Evolutionary conservation across 345 rosid genomes (phyloP).

Genomic region (Citrus trifoliata): DNA sequence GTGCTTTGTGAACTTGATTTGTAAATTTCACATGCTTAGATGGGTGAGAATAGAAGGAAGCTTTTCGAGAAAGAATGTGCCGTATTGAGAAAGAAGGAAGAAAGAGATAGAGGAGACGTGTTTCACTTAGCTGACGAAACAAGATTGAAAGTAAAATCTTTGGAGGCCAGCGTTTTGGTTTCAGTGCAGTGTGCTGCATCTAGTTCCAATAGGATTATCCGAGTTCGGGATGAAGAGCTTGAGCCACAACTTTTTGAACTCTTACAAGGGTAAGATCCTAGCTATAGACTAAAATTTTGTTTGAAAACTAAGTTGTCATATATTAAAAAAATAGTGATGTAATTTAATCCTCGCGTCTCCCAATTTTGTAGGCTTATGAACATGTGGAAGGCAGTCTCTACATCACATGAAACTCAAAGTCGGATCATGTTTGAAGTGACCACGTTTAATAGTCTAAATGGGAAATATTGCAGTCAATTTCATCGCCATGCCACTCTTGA

Average conservation of each 20-base stretch:
- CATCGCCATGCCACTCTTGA: slow-evolving; percentile 39
- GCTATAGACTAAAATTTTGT: background rate
- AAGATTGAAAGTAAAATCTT: slow-evolving; percentile 21
- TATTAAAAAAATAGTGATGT: too few species aligned
- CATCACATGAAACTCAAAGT: slow-evolving; percentile 39
- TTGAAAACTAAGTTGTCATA: background rate
- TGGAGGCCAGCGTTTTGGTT: slow-evolving; percentile 33
- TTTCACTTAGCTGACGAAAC: slow-evolving; percentile 22
- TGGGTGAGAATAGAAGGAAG: slow-evolving; percentile 36
- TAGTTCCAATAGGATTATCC: slow-evolving; percentile 38
- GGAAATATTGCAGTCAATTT: slow-evolving; percentile 27
- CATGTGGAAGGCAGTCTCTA: slow-evolving; percentile 37
- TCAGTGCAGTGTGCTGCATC: slow-evolving; percentile 33
- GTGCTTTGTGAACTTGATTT: background rate
- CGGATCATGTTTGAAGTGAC: slow-evolving; percentile 35
- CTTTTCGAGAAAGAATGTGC: slow-evolving; percentile 30
- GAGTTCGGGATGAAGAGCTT: slow-evolving; percentile 45
- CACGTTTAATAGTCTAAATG: slow-evolving; percentile 22
- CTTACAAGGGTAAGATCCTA: slow-evolving; percentile 33
- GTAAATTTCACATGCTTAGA: slow-evolving; percentile 11
- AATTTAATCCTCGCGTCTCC: background rate
- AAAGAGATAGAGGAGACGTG: background rate
- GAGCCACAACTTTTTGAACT: slow-evolving; percentile 43
- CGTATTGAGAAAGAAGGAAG: slow-evolving; percentile 5
- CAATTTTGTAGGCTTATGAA: slow-evolving; percentile 32